A percentile compares a stretch with the other conserved stretches of the same genome.
Evolutionary conservation across 1,284 basidiomycete genomes (phyloP).

Genomic region (Ustilago sp.): DNA sequence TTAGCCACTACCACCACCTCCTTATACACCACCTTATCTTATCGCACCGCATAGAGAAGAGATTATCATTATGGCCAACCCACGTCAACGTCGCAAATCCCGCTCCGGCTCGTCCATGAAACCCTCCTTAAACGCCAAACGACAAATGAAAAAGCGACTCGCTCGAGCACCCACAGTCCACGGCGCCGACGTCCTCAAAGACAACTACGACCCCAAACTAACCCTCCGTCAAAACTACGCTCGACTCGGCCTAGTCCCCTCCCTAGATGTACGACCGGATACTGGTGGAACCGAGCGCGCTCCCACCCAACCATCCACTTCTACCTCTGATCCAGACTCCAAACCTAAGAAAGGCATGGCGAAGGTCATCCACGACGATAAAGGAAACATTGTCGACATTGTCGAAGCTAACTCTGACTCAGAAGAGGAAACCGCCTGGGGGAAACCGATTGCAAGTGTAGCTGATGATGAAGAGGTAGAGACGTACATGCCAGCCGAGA

Average conservation of each 20-base stretch:
- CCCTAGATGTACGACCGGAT: slow-evolving; percentile 37
- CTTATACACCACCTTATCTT: background rate
- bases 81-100: slow-evolving; percentile 84
- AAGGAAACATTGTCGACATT: slow-evolving; percentile 82
- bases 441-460: slow-evolving; percentile 47
- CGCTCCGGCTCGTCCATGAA: slow-evolving; percentile 74
- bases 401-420: slow-evolving; percentile 77
- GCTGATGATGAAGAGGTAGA: slow-evolving; percentile 36
- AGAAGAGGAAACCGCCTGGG: slow-evolving; percentile 69
- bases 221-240: slow-evolving; percentile 93
- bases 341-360: slow-evolving; percentile 78
- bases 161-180: slow-evolving; percentile 75
- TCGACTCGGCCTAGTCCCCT: slow-evolving; percentile 78
- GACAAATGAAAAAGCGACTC: slow-evolving; percentile 78
- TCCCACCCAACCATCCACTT: background rate
- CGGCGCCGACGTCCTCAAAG: slow-evolving; percentile 84
- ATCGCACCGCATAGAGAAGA: background rate
- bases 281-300: slow-evolving; percentile 46
- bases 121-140: slow-evolving; percentile 77
- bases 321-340: background rate
- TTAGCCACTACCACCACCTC: background rate
- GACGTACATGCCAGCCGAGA: slow-evolving; percentile 20
- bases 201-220: slow-evolving; percentile 87
- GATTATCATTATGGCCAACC: slow-evolving; percentile 82
- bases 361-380: slow-evolving; percentile 83